Evolutionary conservation across 495 filamentous ascomycete species (phyloP), one percentile per base, ranked within the genome.

Genomic region (Penicillium chermesinum): DNA sequence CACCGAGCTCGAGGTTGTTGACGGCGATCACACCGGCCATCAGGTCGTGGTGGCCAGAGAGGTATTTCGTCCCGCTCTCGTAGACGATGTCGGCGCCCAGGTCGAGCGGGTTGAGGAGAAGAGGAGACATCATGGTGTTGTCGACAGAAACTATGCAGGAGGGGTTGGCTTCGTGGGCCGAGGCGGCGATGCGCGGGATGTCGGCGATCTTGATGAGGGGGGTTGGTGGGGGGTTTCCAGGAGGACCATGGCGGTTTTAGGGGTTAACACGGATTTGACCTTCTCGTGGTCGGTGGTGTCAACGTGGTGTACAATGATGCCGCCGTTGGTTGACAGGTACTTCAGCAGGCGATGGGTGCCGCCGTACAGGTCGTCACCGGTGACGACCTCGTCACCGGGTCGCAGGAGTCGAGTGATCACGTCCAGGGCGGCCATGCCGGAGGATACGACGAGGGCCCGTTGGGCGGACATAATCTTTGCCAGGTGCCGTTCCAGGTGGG

Each of bases 391-490:
- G 61, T 98, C 93, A 35, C 93, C 94, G 1, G 94, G 93, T 49
- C 86, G 83, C 14, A 98, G 75, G 7, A 97, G 75, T 35, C 93
- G 86, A n/a, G 89, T 94, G 48, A 98, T 96, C 35, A 97, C 93
- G 62, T 98, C 93, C 55, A 97, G 70, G 12, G 94, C 93, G 38
- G 88, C 93, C 93, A 98, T 98, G 47, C 93, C 93, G 15, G 90
- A 95, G 14, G 89, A 86, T 21, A 97, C 91, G 42, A 91, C 91
- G 34, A 98, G 83, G 3, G 88, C 87, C 39, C 94, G 87, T 61
- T 81, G 82, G 12, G 94, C 93, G 51, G 84, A 85, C 94, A 97
- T 98, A 69, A 98, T 95, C 79, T 97, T 97, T 51, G 93, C 94
- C 49, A 98, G 77, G 66, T 98, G 93, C 49, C 93, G 84, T 71